Base-by-base conservation (phyloP, 2,329 filamentous ascomycete species). In the Trichophyton benhamiae region DNA sequence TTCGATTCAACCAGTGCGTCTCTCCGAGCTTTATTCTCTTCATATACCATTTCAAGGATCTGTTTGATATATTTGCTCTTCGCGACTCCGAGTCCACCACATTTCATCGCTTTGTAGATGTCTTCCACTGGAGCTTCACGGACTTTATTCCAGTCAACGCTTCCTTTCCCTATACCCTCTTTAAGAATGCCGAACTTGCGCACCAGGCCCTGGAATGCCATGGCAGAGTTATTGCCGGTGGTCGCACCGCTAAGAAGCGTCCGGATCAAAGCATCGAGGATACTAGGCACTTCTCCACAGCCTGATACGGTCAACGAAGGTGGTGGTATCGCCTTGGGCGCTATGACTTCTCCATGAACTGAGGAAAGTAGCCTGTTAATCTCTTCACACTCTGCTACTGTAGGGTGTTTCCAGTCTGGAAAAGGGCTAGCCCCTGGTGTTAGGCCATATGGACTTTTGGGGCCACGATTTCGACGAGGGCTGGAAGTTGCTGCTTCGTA, bases 141-240 rank as follows among this genome's bases (percentile, higher is more conserved):
- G 1, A 91, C 85, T 8, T 82, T 83, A 66, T 89, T 83, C 87
- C 87, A 92, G 69, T 91, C 78, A 6, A 91, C 85, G 60, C 86
- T 88, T 2, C 86, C 86, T 66, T 86, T 84, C 3, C 86, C 87
- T 8, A 86, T 75, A 5, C 87, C 84, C 48, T 81, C 77, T 36
- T 83, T 71, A 2, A 87, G 74, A 17, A 83, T 77, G 0, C 88
- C 87, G 64, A 87, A 91, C 38, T 75, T 80, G 17, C 81, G 68
- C 2, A 86, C 82, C 0, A 94, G 77, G 0, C 84, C 85, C 62
- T 80, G 77, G 64, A 92, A 83, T 4, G 88, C 87, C 55, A 62
- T 80, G 20, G 83, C 83, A 0, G 88, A 85, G 49, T 87, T 86
- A 15, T 71, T 77, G 57, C 78, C 77, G 0, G 80, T 81, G 0